Evolutionary conservation across 345 rosid genomes (phyloP).

Genomic region (Lenwebbia sp.): DNA sequence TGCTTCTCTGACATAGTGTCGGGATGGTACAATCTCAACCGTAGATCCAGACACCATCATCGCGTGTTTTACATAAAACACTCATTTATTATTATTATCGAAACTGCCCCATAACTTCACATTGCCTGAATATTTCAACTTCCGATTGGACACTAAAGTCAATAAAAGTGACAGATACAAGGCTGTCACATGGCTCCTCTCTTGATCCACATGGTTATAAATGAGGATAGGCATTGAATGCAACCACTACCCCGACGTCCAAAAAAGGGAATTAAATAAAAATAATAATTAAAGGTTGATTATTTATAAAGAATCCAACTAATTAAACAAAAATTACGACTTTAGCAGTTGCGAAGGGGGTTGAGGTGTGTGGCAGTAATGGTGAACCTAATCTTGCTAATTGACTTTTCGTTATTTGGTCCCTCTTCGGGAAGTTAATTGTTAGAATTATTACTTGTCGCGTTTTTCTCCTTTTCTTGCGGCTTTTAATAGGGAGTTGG

Average conservation of each 20-base stretch:
- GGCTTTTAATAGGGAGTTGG: not conserved
- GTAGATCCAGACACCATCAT: too few relatives aligned
- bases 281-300: not conserved
- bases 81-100: too few relatives aligned
- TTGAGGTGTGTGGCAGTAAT: not conserved
- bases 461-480: rapidly evolving
- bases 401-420: not conserved
- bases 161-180: not conserved
- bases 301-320: not conserved
- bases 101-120: not conserved
- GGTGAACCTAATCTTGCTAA: not conserved
- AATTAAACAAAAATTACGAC: not conserved
- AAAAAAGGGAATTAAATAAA: not conserved
- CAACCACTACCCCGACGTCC: not conserved
- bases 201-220: not conserved
- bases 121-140: not conserved
- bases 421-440: not conserved
- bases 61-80: too few relatives aligned
- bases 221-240: not conserved
- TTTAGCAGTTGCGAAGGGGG: not conserved
- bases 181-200: not conserved
- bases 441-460: not conserved
- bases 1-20: too few relatives aligned
- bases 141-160: not conserved
- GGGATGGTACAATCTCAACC: too few relatives aligned